Evolutionary conservation across 2,329 filamentous ascomycete species (phyloP).

Genomic region (Orbilia oligospora): DNA sequence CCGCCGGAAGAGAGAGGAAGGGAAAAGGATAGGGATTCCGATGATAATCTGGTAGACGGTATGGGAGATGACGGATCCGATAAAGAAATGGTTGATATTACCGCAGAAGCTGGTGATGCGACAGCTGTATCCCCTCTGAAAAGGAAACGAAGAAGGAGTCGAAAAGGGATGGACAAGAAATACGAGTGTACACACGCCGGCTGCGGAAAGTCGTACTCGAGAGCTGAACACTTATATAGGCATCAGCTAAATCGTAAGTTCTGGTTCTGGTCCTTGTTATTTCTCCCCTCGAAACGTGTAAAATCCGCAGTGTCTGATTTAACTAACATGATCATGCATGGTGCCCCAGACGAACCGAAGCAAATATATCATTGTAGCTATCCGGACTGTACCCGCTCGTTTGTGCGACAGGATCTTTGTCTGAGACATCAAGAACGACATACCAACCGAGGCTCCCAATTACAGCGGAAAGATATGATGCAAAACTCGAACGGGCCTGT

Average conservation of each 20-base stretch:
- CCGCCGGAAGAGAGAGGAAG: conserved; percentile 51
- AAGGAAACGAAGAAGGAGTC: conserved; percentile 77
- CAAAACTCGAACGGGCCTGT: conserved; percentile 52
- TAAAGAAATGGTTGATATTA: conserved; percentile 55
- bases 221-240: conserved; percentile 95
- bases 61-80: conserved; percentile 56
- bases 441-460: conserved; percentile 81
- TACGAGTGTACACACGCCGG: conserved; percentile 87
- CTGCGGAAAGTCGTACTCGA: conserved; percentile 95
- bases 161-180: conserved; percentile 83
- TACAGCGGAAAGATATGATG: conserved; percentile 62
- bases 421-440: conserved; percentile 86
- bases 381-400: conserved; percentile 88
- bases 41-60: conserved; percentile 47
- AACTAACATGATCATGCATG: background rate
- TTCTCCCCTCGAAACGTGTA: background rate
- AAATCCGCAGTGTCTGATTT: background rate
- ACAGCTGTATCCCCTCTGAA: conserved; percentile 43
- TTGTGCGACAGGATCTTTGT: conserved; percentile 93
- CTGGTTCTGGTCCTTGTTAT: conserved; percentile 65
- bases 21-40: conserved; percentile 58
- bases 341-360: conserved; percentile 82
- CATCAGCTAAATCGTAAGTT: conserved; percentile 89
- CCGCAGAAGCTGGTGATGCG: conserved; percentile 37
- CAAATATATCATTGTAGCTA: conserved; percentile 96